Conservation (phyloP, 371 early-diverging fungal genomes). For the Quaeritorhiza haematococci region DNA sequence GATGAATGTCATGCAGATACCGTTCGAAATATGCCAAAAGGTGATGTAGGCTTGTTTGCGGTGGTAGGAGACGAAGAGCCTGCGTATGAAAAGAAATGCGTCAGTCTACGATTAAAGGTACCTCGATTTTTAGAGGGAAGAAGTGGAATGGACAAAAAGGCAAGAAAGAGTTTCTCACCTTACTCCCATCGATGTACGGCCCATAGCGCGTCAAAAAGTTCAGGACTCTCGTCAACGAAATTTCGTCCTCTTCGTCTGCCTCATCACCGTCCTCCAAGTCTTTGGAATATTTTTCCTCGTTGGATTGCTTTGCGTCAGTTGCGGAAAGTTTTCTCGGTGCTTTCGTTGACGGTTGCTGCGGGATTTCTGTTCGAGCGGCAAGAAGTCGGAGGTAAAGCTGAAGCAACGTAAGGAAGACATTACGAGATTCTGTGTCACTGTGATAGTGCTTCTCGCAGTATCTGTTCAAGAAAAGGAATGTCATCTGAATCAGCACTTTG, state of each 20-base stretch:
- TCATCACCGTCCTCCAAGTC: too few species aligned
- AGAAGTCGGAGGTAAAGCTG: constrained; percentile 52
- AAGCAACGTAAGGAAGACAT: constrained; percentile 64
- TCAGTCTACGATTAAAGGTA: background rate
- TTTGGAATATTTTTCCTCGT: too few species aligned
- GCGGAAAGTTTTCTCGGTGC: too few species aligned
- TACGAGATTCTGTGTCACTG: constrained; percentile 44
- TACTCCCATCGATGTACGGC: constrained; percentile 60
- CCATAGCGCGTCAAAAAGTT: constrained; percentile 64
- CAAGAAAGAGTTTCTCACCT: constrained; percentile 15
- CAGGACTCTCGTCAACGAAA: constrained; percentile 56
- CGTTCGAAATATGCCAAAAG: constrained; percentile 64
- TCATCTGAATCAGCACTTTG: background rate
- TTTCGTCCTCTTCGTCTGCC: constrained; percentile 29
- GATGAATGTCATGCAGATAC: constrained; percentile 62
- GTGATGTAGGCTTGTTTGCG: constrained; percentile 45
- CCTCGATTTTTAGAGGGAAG: background rate
- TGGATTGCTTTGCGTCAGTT: too few species aligned
- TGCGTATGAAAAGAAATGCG: constrained; percentile 10
- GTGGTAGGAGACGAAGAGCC: constrained; percentile 52
- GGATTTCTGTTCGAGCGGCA: too few species aligned
- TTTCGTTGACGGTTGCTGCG: too few species aligned
- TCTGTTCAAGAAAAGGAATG: constrained; percentile 23
- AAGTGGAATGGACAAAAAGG: background rate
- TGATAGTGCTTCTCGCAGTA: constrained; percentile 70